Conservation (phyloP, 208 protist genomes). For the Acanthamoeba triangularis region DNA sequence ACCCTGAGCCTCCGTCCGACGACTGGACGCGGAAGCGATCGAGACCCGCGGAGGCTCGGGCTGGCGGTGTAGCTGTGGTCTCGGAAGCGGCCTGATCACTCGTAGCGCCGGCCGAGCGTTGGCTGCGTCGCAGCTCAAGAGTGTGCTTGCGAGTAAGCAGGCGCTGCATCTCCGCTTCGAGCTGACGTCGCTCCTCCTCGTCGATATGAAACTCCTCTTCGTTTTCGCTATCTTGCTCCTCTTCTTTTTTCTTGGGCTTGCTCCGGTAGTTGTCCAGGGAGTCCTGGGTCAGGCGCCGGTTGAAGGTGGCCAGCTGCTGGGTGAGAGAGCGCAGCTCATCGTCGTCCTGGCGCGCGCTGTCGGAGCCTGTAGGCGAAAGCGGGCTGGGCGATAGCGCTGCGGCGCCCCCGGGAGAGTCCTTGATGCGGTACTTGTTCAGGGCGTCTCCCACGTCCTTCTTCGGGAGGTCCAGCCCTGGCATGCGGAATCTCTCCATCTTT, state of each 20-base stretch:
- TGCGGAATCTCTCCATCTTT: neutral
- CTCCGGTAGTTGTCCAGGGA: neutral
- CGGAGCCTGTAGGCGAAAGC: neutral
- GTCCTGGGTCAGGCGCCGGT: neutral
- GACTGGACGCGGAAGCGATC: neutral
- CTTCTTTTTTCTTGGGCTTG: neutral
- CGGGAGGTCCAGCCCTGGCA: neutral
- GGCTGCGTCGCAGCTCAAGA: neutral
- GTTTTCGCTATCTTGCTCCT: neutral
- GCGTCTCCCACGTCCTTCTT: neutral
- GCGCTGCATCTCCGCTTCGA: neutral
- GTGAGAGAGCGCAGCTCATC: neutral
- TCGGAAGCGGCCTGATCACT: neutral
- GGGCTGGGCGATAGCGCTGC: neutral
- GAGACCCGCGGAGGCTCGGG: neutral
- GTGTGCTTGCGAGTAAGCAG: neutral
- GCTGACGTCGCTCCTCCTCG: neutral
- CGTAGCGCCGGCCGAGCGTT: neutral
- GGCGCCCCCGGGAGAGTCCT: neutral
- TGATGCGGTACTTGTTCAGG: conserved; percentile 44
- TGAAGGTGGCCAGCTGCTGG: neutral
- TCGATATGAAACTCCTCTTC: neutral
- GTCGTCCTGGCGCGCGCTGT: neutral
- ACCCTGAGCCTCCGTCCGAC: neutral
- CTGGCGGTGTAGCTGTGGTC: neutral